Evolutionary conservation across 1,139 yeast genomes (phyloP).

Genomic region (Scheffersomyces stambukii): DNA sequence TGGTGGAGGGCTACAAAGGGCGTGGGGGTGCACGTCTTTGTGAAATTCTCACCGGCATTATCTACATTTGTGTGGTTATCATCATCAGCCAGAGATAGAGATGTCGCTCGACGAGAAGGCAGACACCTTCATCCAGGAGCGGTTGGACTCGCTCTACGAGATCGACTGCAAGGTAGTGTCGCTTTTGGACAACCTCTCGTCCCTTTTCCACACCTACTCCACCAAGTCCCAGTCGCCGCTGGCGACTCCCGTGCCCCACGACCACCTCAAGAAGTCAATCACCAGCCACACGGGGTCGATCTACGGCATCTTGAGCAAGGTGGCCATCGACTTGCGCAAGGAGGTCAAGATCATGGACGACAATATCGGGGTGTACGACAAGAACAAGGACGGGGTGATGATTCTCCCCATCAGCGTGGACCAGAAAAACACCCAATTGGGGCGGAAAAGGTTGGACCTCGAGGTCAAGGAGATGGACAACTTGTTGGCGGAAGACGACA

Average conservation of each 20-base stretch:
- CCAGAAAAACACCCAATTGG: constrained; percentile 58
- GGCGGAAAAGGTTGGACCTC: constrained; percentile 42
- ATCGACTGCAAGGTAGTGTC: constrained; percentile 44
- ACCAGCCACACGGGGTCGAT: constrained; percentile 28
- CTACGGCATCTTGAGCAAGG: constrained; percentile 30
- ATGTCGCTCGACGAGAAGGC: constrained; percentile 13
- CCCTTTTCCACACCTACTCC: constrained; percentile 38
- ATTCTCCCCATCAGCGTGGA: constrained; percentile 58
- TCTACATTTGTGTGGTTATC: too few relatives aligned
- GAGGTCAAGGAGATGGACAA: constrained; percentile 27
- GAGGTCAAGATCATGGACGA: constrained; percentile 59
- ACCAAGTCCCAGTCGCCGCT: constrained; percentile 16
- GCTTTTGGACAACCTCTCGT: constrained; percentile 36
- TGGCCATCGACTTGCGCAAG: constrained; percentile 48
- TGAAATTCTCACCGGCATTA: too few relatives aligned
- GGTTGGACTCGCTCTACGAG: constrained; percentile 41
- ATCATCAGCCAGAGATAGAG: constrained; percentile 1
- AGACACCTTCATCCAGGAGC: constrained; percentile 35
- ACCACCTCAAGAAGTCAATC: constrained; percentile 26
- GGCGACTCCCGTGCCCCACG: constrained; percentile 12
- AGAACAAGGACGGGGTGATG: constrained; percentile 45
- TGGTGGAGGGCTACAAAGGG: constrained; percentile 7
- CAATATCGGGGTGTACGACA: constrained; percentile 46
- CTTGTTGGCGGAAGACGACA: constrained; percentile 14
- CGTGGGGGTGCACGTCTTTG: background rate